Evolutionary conservation across 1,139 yeast species (phyloP).

Genomic region (Debaryomyces udenii): DNA sequence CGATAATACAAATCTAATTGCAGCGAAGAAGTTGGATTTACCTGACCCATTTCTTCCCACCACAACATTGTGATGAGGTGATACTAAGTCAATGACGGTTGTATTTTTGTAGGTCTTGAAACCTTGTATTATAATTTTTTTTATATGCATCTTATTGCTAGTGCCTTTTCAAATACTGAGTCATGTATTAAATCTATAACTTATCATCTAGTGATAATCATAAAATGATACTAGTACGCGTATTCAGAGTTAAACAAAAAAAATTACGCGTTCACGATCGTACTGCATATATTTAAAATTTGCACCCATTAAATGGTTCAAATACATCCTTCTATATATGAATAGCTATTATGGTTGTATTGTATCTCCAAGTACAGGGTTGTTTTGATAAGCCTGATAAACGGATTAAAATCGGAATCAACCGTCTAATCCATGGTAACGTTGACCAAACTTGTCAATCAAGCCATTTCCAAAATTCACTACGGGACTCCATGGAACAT

Average conservation of each 20-base stretch:
- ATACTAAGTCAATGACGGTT: slow-evolving; percentile 73
- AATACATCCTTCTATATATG: too few relatives aligned
- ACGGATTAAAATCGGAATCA: too few relatives aligned
- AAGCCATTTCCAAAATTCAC: slow-evolving; percentile 23
- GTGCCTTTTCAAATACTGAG: not conserved
- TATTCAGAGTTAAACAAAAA: not conserved
- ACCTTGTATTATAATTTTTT: slow-evolving; percentile 75
- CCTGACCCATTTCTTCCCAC: slow-evolving; percentile 98
- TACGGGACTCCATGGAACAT: slow-evolving; percentile 53
- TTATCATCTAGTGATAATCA: too few relatives aligned
- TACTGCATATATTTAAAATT: not conserved
- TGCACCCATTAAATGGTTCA: slow-evolving; percentile 2
- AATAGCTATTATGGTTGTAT: too few relatives aligned
- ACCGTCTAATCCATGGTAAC: slow-evolving; percentile 16
- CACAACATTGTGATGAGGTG: slow-evolving; percentile 85
- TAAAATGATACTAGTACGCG: too few relatives aligned
- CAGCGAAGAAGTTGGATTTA: slow-evolving; percentile 93
- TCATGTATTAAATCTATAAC: not conserved
- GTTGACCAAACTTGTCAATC: slow-evolving; percentile 25
- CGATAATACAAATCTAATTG: slow-evolving; percentile 87
- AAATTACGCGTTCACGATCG: slow-evolving; percentile 5
- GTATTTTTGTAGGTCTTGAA: slow-evolving; percentile 91
- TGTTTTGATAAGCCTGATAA: too few relatives aligned
- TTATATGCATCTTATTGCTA: slow-evolving; percentile 39
- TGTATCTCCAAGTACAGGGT: too few relatives aligned